Evolutionary conservation across 1,284 basidiomycete genomes (phyloP).

Genomic region (Tilletia setariae): DNA sequence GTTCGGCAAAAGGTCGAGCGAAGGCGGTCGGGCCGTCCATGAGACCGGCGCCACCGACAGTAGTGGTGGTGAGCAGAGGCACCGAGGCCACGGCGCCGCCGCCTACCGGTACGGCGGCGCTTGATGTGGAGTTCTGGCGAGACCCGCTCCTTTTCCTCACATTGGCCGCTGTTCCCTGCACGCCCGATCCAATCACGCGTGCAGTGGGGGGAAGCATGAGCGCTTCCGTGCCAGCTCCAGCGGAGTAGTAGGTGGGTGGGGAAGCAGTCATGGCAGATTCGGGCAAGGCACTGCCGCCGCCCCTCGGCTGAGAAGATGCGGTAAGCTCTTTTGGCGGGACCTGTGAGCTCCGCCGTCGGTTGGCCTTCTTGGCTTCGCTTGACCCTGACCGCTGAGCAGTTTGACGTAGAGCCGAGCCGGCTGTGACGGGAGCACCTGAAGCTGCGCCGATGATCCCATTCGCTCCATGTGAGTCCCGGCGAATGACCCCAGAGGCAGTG

Average conservation of each 20-base stretch:
- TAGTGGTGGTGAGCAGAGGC: neutral
- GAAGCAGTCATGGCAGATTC: neutral
- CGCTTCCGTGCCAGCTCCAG: neutral
- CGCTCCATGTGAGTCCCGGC: neutral
- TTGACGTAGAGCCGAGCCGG: neutral
- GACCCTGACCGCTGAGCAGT: neutral
- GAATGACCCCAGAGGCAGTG: neutral
- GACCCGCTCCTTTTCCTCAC: neutral
- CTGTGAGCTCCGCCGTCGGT: neutral
- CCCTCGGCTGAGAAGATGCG: neutral
- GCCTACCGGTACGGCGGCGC: neutral
- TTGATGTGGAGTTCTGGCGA: constrained; percentile 1
- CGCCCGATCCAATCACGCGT: constrained; percentile 9
- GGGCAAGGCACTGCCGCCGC: too few species aligned
- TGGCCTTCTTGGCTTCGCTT: neutral
- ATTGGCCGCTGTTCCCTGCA: constrained; percentile 1
- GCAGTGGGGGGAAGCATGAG: constrained; percentile 3
- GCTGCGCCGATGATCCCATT: neutral
- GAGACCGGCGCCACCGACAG: neutral
- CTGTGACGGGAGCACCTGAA: neutral
- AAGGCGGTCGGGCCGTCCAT: neutral
- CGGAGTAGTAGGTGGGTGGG: neutral
- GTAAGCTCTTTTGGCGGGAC: neutral
- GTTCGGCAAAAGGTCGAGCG: too few species aligned
- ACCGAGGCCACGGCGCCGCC: neutral